Evolutionary conservation across 2,329 filamentous ascomycete genomes (phyloP).

Genomic region (Pestalotiopsis sp.): DNA sequence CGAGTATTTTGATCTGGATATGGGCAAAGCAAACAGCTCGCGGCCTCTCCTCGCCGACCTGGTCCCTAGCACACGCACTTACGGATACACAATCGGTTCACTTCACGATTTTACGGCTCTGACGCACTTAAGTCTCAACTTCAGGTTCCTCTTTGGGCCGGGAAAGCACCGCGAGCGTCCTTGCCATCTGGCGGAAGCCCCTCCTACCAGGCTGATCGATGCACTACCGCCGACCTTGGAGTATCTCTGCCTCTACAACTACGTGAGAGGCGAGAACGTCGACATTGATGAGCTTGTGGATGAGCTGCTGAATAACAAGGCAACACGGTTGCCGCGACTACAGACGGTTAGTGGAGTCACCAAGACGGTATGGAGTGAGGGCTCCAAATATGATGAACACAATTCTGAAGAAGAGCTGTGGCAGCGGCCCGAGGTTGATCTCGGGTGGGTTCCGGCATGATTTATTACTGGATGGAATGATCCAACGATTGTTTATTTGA

Average conservation of each 20-base stretch:
- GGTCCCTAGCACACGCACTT: not conserved
- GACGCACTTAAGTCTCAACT: not conserved
- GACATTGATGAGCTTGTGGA: slow-evolving; percentile 1
- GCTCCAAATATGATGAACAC: not conserved
- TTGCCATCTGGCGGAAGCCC: not conserved
- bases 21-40: not conserved
- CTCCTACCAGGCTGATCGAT: not conserved
- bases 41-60: not conserved
- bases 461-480: not conserved
- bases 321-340: not conserved
- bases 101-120: slow-evolving; percentile 1
- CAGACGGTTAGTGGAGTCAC: not conserved
- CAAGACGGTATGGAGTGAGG: not conserved
- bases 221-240: not conserved
- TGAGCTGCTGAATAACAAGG: not conserved
- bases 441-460: not conserved
- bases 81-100: slow-evolving; percentile 4
- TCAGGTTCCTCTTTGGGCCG: not conserved
- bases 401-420: not conserved
- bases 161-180: not conserved
- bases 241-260: slow-evolving; percentile 6
- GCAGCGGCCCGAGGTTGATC: not conserved
- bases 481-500: not conserved
- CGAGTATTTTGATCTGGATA: not conserved
- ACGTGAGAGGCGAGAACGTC: not conserved